Evolutionary conservation across 108 stramenopile species (phyloP).

Genomic region (Cylindrotheca fusiformis): DNA sequence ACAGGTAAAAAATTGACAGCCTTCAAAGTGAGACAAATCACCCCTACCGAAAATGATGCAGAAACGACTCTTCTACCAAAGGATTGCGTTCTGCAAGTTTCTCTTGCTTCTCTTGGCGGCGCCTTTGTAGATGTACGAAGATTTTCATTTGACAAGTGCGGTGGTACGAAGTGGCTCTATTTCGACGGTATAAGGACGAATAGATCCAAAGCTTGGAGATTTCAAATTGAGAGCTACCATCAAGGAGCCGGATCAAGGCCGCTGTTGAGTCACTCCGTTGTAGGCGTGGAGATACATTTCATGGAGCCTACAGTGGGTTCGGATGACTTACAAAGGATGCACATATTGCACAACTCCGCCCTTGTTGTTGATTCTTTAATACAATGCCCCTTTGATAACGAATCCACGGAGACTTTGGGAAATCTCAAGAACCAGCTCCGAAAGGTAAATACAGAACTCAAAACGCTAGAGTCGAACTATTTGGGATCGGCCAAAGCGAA

Average conservation of each 20-base stretch:
- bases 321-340: slow-evolving; percentile 57
- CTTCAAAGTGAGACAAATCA: slow-evolving; percentile 32
- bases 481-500: slow-evolving; percentile 28
- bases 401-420: background rate
- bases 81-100: slow-evolving; percentile 47
- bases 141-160: slow-evolving; percentile 13
- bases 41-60: background rate
- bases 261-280: slow-evolving; percentile 2
- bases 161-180: slow-evolving; percentile 25
- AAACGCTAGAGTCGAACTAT: slow-evolving; percentile 39
- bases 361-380: slow-evolving; percentile 20
- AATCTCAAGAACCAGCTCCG: slow-evolving; percentile 4
- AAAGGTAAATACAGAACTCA: slow-evolving; percentile 34
- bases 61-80: slow-evolving; percentile 33
- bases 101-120: slow-evolving; percentile 43
- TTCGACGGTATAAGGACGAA: slow-evolving; percentile 39
- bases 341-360: slow-evolving; percentile 54
- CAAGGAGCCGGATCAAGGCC: background rate
- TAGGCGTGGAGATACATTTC: slow-evolving; percentile 49
- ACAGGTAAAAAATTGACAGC: slow-evolving; percentile 36
- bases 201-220: slow-evolving; percentile 58
- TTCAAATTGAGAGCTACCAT: slow-evolving; percentile 17
- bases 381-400: slow-evolving; percentile 1
- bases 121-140: slow-evolving; percentile 50
- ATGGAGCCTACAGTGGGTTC: slow-evolving; percentile 49